Percentiles rank a stretch among this genome's conserved stretches.
phyloP scores from a whole-genome alignment of 148 eudicot genomes.

The Rhododendron mucronatum region DNA sequence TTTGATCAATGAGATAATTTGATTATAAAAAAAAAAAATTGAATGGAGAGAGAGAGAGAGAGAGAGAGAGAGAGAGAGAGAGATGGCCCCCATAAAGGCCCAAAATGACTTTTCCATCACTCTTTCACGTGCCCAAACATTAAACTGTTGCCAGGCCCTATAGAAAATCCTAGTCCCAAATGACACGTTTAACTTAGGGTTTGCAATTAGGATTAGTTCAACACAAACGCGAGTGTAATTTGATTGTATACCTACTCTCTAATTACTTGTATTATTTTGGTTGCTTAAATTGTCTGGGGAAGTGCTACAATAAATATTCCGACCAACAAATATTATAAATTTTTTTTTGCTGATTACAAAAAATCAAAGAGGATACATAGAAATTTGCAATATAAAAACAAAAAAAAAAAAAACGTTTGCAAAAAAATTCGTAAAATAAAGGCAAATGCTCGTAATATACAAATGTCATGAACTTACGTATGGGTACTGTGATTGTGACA shows the following conservation, averaged over 20 bases:
- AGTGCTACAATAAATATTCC: too few relatives aligned
- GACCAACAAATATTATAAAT: too few relatives aligned
- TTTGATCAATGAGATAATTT: background rate
- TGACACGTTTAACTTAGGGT: conserved; percentile 11
- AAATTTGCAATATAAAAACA: too few relatives aligned
- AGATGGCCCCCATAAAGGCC: conserved; percentile 8
- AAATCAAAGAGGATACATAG: too few relatives aligned
- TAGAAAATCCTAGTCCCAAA: background rate
- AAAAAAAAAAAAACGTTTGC: too few relatives aligned
- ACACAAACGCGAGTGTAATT: background rate
- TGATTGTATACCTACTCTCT: background rate
- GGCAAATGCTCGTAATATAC: too few relatives aligned
- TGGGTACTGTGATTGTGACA: too few relatives aligned
- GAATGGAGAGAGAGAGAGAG: background rate
- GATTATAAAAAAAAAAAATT: too few relatives aligned
- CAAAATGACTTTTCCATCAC: conserved; percentile 2
- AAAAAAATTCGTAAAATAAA: too few relatives aligned
- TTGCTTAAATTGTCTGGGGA: too few relatives aligned
- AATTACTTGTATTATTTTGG: background rate
- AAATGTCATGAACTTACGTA: too few relatives aligned
- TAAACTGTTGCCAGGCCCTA: background rate
- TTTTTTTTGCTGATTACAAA: too few relatives aligned
- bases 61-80: background rate
- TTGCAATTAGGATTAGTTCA: background rate
- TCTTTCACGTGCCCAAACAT: conserved; percentile 8